A percentile compares a stretch with the other conserved stretches of the same genome.
Evolutionary conservation across 805 yeast species (phyloP).

Genomic region (Starmerella vaccinii): DNA sequence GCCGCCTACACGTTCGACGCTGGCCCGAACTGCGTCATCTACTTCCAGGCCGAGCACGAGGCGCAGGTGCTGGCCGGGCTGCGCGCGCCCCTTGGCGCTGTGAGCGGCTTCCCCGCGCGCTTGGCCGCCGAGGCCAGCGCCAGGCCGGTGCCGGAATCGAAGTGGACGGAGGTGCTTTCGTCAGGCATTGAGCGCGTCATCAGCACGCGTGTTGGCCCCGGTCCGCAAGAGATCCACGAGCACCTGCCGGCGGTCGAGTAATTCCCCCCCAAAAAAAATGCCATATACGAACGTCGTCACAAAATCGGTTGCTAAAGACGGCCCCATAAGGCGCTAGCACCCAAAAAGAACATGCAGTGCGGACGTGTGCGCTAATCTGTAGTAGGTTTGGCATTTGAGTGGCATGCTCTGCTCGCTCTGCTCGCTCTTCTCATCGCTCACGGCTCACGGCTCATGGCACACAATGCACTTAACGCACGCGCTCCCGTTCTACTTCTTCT

Average conservation of each 20-base stretch:
- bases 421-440: too few relatives aligned
- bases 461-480: too few relatives aligned
- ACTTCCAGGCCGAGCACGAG: constrained; percentile 72
- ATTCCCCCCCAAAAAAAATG: neutral
- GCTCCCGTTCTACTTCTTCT: too few relatives aligned
- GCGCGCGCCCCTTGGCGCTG: constrained; percentile 44
- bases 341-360: too few relatives aligned
- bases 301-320: too few relatives aligned
- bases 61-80: constrained; percentile 60
- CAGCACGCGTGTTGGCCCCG: constrained; percentile 76
- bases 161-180: constrained; percentile 43
- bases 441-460: too few relatives aligned
- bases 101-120: constrained; percentile 39
- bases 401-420: too few relatives aligned
- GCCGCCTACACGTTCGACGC: constrained; percentile 99
- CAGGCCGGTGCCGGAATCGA: constrained; percentile 12
- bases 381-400: too few relatives aligned
- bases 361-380: too few relatives aligned
- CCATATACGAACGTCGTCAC: too few relatives aligned
- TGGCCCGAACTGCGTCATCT: constrained; percentile 96
- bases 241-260: constrained; percentile 16
- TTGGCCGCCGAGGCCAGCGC: neutral
- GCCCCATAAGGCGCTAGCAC: too few relatives aligned
- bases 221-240: constrained; percentile 52
- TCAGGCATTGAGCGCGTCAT: constrained; percentile 76